phyloP scores from a whole-genome alignment of 352 stramenopile genomes.

The Globisporangium acanthophoron region DNA sequence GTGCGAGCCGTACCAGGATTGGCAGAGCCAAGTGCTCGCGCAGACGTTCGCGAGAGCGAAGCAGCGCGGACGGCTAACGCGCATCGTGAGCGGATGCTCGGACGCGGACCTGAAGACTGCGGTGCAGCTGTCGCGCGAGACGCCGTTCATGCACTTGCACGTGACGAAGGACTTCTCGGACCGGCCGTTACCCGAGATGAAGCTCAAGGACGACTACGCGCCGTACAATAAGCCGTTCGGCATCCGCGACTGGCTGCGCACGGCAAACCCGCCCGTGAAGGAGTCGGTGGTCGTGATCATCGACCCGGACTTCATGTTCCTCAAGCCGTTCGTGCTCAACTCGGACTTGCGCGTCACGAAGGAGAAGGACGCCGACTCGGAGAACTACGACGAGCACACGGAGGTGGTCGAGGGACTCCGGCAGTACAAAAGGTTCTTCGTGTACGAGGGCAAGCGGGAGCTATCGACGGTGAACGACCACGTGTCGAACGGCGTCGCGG shows the following conservation, averaged over 20 bases:
- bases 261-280: conserved; percentile 54
- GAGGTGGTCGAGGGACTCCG: conserved; percentile 72
- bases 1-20: conserved; percentile 57
- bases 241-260: conserved; percentile 62
- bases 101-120: conserved; percentile 22
- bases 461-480: conserved; percentile 29
- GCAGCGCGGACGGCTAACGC: conserved; percentile 59
- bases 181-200: conserved; percentile 15
- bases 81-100: conserved; percentile 61
- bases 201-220: conserved; percentile 33
- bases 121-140: not conserved
- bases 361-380: conserved; percentile 43
- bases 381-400: conserved; percentile 45
- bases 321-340: conserved; percentile 59
- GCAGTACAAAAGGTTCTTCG: conserved; percentile 80
- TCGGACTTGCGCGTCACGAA: conserved; percentile 46
- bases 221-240: conserved; percentile 72
- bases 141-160: conserved; percentile 48
- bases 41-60: conserved; percentile 54
- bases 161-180: conserved; percentile 48
- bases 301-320: conserved; percentile 71
- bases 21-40: conserved; percentile 67
- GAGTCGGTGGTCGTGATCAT: conserved; percentile 58
- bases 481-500: conserved; percentile 33
- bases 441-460: conserved; percentile 54